Evolutionary conservation across 2,329 filamentous ascomycete species (phyloP), one percentile per base, ranked within the genome.

Genomic region (Arthrobotrys sphaeroides): DNA sequence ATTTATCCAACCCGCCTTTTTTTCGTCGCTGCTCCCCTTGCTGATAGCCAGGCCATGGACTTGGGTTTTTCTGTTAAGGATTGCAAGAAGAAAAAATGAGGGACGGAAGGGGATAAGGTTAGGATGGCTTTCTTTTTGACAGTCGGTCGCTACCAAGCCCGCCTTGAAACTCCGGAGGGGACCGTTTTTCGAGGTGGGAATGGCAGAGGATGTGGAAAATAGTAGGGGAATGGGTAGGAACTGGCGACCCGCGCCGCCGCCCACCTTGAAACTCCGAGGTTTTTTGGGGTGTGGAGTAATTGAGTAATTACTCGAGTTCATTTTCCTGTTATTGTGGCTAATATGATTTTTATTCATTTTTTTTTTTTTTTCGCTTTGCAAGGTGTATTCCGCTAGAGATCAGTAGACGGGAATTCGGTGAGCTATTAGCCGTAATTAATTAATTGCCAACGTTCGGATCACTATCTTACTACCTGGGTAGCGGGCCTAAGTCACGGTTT

Each of bases 1-100:
- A 70, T 70, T 70, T 70, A 70, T 70, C 66, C 66, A 70, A 70
- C 66, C 66, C 66, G 66, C 66, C 20, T 68, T 68, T 60, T 47
- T 40, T 49, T 28, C 24, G 13, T 51, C 31, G 1, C n/a, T n/a
- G 31, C 12, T n/a, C 10, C 55, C 51, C 51, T 55, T 38, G 51
- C 18, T 38, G 51, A 24, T 24, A 38, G 51, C 26, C 28, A 36
- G 47, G 47, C 51, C 51, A 38, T 55, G 51, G 51, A 38, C 51
- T 55, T 55, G 51, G 51, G 51, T 38, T 55, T n/a, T n/a, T n/a
- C n/a, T n/a, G n/a, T n/a, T 55, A 55, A 55, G 51, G 51, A 55
- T n/a, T n/a, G 38, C 51, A 38, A 20, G 18, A 43, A 43, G 5
- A 20, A 18, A 40, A 20, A 36, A 57, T 36, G 13, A n/a, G 18